phyloP scores from a whole-genome alignment of 2,329 filamentous ascomycete species.

The Sclerotinia trifoliorum region DNA sequence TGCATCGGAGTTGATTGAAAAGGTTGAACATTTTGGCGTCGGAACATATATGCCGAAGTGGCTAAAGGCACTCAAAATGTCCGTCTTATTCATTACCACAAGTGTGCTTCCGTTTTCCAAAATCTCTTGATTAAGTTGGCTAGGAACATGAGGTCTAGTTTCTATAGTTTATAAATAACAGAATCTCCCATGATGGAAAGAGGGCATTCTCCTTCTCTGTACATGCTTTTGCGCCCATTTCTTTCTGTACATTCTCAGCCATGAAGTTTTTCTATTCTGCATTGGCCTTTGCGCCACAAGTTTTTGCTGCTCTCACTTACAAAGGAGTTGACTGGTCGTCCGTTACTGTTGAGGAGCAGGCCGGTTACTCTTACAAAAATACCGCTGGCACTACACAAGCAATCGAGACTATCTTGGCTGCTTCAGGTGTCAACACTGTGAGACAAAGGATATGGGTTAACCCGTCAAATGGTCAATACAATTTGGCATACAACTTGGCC shows the following conservation, averaged over 20 bases:
- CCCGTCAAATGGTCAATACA: slow-evolving; percentile 61
- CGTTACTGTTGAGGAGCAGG: slow-evolving; percentile 58
- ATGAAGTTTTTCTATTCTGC: slow-evolving; percentile 18
- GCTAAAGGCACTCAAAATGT: not conserved
- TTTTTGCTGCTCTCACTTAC: slow-evolving; percentile 51
- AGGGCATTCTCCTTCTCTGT: not conserved
- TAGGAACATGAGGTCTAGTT: not conserved
- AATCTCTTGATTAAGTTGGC: no score
- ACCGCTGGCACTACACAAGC: slow-evolving; percentile 51
- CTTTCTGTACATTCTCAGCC: not conserved
- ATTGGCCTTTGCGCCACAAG: slow-evolving; percentile 21
- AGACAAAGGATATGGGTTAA: slow-evolving; percentile 73
- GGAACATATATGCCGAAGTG: not conserved
- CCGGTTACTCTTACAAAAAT: slow-evolving; percentile 61
- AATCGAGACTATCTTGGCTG: slow-evolving; percentile 62
- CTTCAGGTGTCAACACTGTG: slow-evolving; percentile 65
- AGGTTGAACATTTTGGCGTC: not conserved
- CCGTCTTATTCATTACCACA: not conserved
- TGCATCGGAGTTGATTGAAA: not conserved
- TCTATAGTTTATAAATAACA: not conserved
- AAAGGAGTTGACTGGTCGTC: slow-evolving; percentile 72
- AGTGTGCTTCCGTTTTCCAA: not conserved
- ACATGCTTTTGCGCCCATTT: not conserved
- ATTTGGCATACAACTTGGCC: slow-evolving; percentile 67
- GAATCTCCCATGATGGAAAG: not conserved